Evolutionary conservation across 441 rosid species (phyloP), one percentile per base, ranked within the genome.

Genomic region (Aquilaria agallochum): DNA sequence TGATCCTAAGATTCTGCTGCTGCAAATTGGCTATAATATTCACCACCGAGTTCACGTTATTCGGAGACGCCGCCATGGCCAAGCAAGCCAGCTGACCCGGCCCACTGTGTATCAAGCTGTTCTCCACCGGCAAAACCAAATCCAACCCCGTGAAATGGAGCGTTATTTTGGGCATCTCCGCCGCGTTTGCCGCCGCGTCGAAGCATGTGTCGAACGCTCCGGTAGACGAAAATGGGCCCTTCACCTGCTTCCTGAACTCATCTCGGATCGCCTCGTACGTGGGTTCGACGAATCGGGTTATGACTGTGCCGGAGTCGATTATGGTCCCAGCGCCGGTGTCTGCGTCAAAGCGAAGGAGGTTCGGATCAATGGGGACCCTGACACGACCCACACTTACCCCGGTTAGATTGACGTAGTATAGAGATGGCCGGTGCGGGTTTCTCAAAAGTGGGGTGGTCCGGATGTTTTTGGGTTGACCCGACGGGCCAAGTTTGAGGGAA

Each of bases 201-300:
- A 93, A 93, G 71, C 98, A 93, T 9, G 98, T 86, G 56, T 93
- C 97, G 49, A 93, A 93, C 13, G 92, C 95, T 52, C 98, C 98
- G 0, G 90, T 31, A 1, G 78, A 64, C 31, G 98, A 80, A 70
- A 90, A 84, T 9, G 92, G 83, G 9, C 92, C 95, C 15, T 60
- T 69, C 68, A 34, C 60, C 2, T 88, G 96, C 53, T 77, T 88
- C 55, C 93, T 78, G 56, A 90, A 88, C 82, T 90, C 98, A 42
- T 86, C 86, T 52, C 91, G 76, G 11, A 80, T 61, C 20, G 90
- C 87, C 2, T 52, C 53, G 70, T 93, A 90, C 44, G 85, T 55
- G 36, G 95, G 91, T 47, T 73, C 76, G 11, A 67, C 61, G 31
- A 93, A 87, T 45, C 96, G 85, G 71, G 92, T 93, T 53, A 93